Evolutionary conservation across 1,284 basidiomycete species (phyloP).

Genomic region (Testicularia cyperi): DNA sequence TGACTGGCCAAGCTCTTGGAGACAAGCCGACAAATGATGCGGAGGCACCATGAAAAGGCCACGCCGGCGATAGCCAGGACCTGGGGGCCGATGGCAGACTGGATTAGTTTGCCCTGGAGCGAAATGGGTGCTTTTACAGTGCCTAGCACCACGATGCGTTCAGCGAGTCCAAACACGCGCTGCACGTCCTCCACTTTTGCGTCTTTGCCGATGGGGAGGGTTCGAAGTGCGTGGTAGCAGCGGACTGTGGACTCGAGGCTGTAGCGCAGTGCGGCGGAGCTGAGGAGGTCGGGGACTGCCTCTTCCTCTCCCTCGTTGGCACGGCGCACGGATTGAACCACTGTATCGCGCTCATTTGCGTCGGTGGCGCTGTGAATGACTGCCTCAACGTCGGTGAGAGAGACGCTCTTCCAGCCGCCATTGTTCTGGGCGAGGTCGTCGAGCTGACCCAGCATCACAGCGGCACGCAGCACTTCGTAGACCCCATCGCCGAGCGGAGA

Average conservation of each 20-base stretch:
- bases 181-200: constrained; percentile 16
- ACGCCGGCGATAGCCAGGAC: constrained; percentile 23
- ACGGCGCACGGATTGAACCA: background rate
- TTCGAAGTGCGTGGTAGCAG: constrained; percentile 30
- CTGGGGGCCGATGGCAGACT: constrained; percentile 25
- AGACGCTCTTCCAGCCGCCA: constrained; percentile 34
- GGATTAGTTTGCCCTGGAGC: constrained; percentile 25
- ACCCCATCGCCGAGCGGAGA: constrained; percentile 21
- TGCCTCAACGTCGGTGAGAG: constrained; percentile 32
- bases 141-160: constrained; percentile 28
- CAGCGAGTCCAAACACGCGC: constrained; percentile 18
- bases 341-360: constrained; percentile 7
- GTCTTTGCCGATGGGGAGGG: constrained; percentile 22
- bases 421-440: constrained; percentile 30
- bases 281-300: background rate
- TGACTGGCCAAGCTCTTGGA: too few relatives aligned
- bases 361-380: constrained; percentile 30
- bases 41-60: constrained; percentile 24
- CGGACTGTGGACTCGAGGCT: constrained; percentile 17
- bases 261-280: constrained; percentile 25
- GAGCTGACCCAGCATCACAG: constrained; percentile 37
- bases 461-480: constrained; percentile 31
- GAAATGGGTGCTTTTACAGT: constrained; percentile 28
- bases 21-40: constrained; percentile 18
- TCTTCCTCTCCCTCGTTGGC: background rate